Base-by-base conservation (phyloP, 768 basidiomycete species). In the Calocybe indica region DNA sequence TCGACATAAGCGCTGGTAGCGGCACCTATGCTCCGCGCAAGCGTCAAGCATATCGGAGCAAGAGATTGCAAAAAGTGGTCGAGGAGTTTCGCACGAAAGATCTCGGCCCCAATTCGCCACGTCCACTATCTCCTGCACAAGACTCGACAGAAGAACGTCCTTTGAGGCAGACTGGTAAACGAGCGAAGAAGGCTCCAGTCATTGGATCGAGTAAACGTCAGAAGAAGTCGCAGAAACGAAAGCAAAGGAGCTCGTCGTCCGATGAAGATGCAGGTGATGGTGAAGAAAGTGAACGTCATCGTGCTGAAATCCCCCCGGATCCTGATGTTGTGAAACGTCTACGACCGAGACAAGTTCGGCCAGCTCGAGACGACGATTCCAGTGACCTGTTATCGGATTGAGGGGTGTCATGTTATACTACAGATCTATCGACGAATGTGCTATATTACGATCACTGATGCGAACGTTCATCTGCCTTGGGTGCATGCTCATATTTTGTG, bases 1-100 rank as follows among this genome's bases (percentile, higher is more conserved):
- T 96, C 58, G 87, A 87, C 54, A 68, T 85, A 3, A 74, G 78
- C 9, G 69, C 76, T 5, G 88, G 85, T 5, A 76, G 74, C 49
- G 87, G 84, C 12, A 80, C 81, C 38, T 71, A 76, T 56, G 91
- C 83, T 5, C 93, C 93, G 1, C 75, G 86, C 36, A 82, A 85
- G 58, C 78, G 88, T 34, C 85, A 88, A 54, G 87, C 83, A 4
- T 94, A 94, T 55, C 69, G 85, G 3, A 90, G 87, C 62, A 94
- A 91, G 65, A 79, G 93, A 6, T 67, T 96, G 49, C 89, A 95
- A 60, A 76, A 91, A 60, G 86, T 92, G 7, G 84, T 92, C n/a
- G 73, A 79, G 28, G 88, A 88, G 49, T 89, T 86, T 59, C 75
- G 88, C 47, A 85, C 80, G 59, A 81, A 79, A 50, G 68, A 58